Percentiles rank a stretch among this genome's conserved stretches.
Conservation (phyloP, 1,284 basidiomycete species). For the Irpex sp. region DNA sequence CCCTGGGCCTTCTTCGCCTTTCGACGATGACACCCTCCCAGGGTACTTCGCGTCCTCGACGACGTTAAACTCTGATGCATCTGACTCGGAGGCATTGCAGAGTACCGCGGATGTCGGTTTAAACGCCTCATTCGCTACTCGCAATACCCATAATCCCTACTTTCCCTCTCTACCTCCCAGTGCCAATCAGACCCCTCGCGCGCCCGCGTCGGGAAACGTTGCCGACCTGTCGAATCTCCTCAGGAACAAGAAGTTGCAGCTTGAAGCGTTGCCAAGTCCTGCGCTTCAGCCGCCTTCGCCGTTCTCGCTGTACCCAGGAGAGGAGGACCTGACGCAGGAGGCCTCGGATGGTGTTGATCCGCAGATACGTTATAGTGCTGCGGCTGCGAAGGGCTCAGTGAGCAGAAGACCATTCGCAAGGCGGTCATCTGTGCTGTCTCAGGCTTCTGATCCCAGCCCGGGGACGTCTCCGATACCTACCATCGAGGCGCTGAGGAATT, state of each 20-base stretch:
- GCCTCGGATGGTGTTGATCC: not conserved
- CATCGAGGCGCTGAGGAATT: conserved; percentile 6
- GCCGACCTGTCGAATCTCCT: not conserved
- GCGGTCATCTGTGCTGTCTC: conserved; percentile 2
- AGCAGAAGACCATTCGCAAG: not conserved
- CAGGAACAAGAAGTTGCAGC: conserved; percentile 17
- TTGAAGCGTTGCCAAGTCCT: conserved; percentile 29
- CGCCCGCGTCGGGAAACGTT: not conserved
- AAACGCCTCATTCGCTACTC: too few relatives aligned
- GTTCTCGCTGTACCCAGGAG: conserved; percentile 24
- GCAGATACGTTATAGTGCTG: not conserved
- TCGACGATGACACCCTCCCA: conserved; percentile 17
- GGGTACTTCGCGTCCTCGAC: conserved; percentile 17
- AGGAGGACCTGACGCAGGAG: not conserved
- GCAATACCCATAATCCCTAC: conserved; percentile 12
- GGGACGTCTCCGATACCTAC: conserved; percentile 5
- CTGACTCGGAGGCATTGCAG: not conserved
- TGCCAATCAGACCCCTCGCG: conserved; percentile 12
- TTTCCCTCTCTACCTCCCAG: conserved; percentile 19
- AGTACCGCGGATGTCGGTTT: not conserved
- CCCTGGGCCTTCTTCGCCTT: conserved; percentile 20
- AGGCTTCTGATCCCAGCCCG: not conserved
- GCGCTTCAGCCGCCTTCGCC: conserved; percentile 28
- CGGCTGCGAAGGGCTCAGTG: not conserved
- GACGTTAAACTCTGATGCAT: not conserved